A percentile compares a stretch with the other conserved stretches of the same genome.
phyloP scores from a whole-genome alignment of 2,329 filamentous ascomycete species.

The Dothistroma septosporum region DNA sequence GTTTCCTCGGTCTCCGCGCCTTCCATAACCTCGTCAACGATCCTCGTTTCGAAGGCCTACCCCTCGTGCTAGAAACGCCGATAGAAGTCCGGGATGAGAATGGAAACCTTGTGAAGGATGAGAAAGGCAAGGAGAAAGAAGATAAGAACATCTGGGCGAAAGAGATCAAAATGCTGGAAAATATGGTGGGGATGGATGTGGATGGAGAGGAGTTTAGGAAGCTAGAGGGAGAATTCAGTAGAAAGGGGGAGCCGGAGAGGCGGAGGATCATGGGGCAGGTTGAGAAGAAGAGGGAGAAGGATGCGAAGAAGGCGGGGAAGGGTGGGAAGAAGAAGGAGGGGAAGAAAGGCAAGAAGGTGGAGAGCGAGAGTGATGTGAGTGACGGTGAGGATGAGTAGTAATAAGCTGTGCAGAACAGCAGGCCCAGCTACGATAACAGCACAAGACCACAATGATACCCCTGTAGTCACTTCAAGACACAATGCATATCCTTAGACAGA shows the following conservation, averaged over 20 bases:
- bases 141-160: slow-evolving; percentile 83
- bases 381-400: slow-evolving; percentile 27
- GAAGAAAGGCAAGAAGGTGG: slow-evolving; percentile 37
- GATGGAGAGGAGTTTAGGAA: slow-evolving; percentile 67
- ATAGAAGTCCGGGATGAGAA: slow-evolving; percentile 66
- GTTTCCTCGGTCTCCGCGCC: slow-evolving; percentile 82
- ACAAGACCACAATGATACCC: neutral
- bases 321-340: slow-evolving; percentile 34
- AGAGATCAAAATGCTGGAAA: slow-evolving; percentile 92
- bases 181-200: slow-evolving; percentile 76
- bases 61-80: slow-evolving; percentile 95
- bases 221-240: slow-evolving; percentile 62
- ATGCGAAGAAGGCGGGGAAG: slow-evolving; percentile 43
- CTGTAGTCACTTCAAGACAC: neutral
- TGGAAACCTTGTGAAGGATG: slow-evolving; percentile 50
- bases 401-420: neutral
- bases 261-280: slow-evolving; percentile 73
- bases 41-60: slow-evolving; percentile 67
- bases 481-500: no score
- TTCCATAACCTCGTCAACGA: slow-evolving; percentile 93
- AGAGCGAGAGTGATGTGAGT: slow-evolving; percentile 37
- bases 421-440: neutral
- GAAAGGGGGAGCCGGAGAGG: slow-evolving; percentile 66
- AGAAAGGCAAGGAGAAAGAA: slow-evolving; percentile 54
- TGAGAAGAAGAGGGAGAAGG: slow-evolving; percentile 66